Conservation (phyloP, 2,329 filamentous ascomycete genomes). For the Ophiostoma tasmaniense region DNA sequence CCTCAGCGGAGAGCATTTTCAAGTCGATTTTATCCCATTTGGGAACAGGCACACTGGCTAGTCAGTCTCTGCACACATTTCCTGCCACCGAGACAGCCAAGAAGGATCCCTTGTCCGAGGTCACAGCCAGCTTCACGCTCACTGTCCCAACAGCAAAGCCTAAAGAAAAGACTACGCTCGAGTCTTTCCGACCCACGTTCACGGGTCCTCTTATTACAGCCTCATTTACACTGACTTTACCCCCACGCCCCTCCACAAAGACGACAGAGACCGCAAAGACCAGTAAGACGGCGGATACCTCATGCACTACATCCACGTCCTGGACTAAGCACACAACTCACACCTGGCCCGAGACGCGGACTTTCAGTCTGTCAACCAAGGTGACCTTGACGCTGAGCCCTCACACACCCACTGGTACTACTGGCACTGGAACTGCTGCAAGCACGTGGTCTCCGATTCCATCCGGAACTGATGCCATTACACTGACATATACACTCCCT, state of each 20-base stretch:
- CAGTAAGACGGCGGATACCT: neutral
- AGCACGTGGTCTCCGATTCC: slow-evolving; percentile 4
- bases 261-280: neutral
- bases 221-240: slow-evolving; percentile 14
- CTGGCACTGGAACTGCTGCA: neutral
- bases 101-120: slow-evolving; percentile 4
- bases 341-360: slow-evolving; percentile 13
- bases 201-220: slow-evolving; percentile 13
- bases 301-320: neutral
- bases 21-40: neutral
- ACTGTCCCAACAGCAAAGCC: slow-evolving; percentile 10
- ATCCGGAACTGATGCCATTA: slow-evolving; percentile 15
- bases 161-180: neutral
- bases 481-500: slow-evolving; percentile 23
- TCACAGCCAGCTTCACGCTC: slow-evolving; percentile 22
- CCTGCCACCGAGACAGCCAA: neutral
- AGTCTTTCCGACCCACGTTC: neutral
- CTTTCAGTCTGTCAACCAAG: slow-evolving; percentile 11
- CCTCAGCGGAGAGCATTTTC: neutral
- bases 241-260: neutral
- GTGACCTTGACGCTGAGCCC: slow-evolving; percentile 10
- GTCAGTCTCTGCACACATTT: neutral
- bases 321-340: neutral
- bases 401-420: slow-evolving; percentile 5
- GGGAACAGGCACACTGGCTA: neutral